Conservation (phyloP, 2,329 filamentous ascomycete genomes). For the Aspergillus aculeatinus region DNA sequence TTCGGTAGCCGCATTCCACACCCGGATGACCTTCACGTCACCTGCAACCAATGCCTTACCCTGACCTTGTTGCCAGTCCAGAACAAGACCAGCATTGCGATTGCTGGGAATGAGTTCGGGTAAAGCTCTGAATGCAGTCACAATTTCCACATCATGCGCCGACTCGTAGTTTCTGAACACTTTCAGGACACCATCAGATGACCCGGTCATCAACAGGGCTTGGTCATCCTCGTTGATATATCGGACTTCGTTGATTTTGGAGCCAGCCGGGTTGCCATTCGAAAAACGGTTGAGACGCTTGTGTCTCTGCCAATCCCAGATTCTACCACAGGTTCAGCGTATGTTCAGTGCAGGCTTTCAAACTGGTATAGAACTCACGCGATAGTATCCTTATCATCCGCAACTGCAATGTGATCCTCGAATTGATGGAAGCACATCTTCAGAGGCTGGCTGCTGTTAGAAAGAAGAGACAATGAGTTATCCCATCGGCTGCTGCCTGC, state of each 20-base stretch:
- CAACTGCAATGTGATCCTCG: constrained; percentile 90
- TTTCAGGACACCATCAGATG: constrained; percentile 89
- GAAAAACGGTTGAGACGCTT: constrained; percentile 79
- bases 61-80: constrained; percentile 98
- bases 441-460: constrained; percentile 83
- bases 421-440: constrained; percentile 98
- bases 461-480: constrained; percentile 75
- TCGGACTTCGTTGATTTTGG: constrained; percentile 88
- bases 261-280: constrained; percentile 88
- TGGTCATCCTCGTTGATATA: constrained; percentile 99
- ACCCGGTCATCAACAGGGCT: constrained; percentile 89
- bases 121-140: constrained; percentile 85
- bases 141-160: constrained; percentile 72
- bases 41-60: constrained; percentile 93
- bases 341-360: background rate
- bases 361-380: constrained; percentile 44
- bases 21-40: constrained; percentile 89
- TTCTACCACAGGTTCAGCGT: constrained; percentile 39
- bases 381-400: constrained; percentile 88
- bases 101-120: constrained; percentile 93
- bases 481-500: constrained; percentile 87
- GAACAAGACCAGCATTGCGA: constrained; percentile 90
- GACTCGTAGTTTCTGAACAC: constrained; percentile 91
- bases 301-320: constrained; percentile 91
- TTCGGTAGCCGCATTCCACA: constrained; percentile 94